A percentile compares a stretch with the other conserved stretches of the same genome.
These are phyloP conservation scores for Dicorynia guianensis DNA, from an alignment of 306 rosid genomes.

Conservation along the genomic window DNA sequence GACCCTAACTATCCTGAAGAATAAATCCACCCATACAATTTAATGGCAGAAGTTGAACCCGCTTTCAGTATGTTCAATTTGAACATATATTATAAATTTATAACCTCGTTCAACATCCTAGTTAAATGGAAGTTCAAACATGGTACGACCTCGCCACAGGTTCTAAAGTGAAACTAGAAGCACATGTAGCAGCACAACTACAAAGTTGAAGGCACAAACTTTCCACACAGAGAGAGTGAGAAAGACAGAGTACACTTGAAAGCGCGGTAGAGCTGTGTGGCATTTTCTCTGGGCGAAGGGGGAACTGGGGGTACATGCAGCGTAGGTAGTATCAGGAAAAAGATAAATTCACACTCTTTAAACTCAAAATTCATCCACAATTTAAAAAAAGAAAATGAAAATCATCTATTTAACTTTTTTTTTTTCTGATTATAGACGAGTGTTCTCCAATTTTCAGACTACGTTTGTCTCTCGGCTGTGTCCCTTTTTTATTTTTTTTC, in stretches of 20 bases:
- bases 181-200: neutral
- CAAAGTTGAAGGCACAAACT: neutral
- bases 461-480: too few relatives aligned
- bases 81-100: neutral
- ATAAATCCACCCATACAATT: too few relatives aligned
- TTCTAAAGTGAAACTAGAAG: neutral
- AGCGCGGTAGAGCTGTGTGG: slow-evolving; percentile 75
- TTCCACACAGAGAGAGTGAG: neutral
- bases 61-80: neutral
- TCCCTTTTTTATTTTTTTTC: too few relatives aligned
- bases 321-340: too few relatives aligned
- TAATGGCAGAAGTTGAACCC: neutral
- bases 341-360: too few relatives aligned
- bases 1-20: neutral
- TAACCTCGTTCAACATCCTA: neutral
- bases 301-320: slow-evolving; percentile 65
- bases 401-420: too few relatives aligned
- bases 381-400: too few relatives aligned
- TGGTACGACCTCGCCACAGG: neutral
- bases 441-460: too few relatives aligned
- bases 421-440: too few relatives aligned
- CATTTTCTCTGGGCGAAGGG: slow-evolving; percentile 77
- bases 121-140: neutral
- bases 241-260: slow-evolving; percentile 63
- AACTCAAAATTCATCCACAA: too few relatives aligned